phyloP scores from a whole-genome alignment of 495 filamentous ascomycete genomes.

The Penicillium fimorum region DNA sequence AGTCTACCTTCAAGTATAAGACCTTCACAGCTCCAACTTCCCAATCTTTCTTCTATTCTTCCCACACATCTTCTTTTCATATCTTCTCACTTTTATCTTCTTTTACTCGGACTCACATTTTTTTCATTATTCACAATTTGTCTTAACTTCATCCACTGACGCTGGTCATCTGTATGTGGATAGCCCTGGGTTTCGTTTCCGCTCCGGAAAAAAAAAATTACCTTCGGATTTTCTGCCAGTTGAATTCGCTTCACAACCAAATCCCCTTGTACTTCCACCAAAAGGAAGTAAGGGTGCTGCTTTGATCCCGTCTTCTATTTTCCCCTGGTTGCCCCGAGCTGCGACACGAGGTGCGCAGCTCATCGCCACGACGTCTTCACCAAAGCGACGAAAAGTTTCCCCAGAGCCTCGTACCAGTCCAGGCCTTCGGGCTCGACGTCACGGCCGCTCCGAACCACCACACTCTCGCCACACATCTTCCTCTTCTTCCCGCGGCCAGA shows the following conservation, averaged over 20 bases:
- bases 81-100: neutral
- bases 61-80: neutral
- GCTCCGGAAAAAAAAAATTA: slow-evolving; percentile 19
- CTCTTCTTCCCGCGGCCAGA: slow-evolving; percentile 33
- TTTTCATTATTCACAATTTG: neutral
- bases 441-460: slow-evolving; percentile 37
- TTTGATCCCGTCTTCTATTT: slow-evolving; percentile 14
- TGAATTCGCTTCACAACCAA: slow-evolving; percentile 12
- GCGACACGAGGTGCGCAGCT: slow-evolving; percentile 61
- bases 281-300: slow-evolving; percentile 9
- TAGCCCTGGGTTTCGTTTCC: slow-evolving; percentile 15
- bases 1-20: neutral
- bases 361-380: slow-evolving; percentile 82
- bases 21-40: neutral
- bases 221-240: slow-evolving; percentile 24
- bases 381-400: slow-evolving; percentile 84
- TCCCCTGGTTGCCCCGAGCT: slow-evolving; percentile 39
- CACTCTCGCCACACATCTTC: slow-evolving; percentile 30
- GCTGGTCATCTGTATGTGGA: slow-evolving; percentile 3
- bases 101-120: neutral
- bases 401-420: slow-evolving; percentile 50
- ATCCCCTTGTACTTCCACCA: slow-evolving; percentile 6
- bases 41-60: neutral
- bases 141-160: neutral
- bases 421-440: slow-evolving; percentile 40